Conservation (phyloP, 148 eudicot genomes). For the Linanthus parryae region DNA sequence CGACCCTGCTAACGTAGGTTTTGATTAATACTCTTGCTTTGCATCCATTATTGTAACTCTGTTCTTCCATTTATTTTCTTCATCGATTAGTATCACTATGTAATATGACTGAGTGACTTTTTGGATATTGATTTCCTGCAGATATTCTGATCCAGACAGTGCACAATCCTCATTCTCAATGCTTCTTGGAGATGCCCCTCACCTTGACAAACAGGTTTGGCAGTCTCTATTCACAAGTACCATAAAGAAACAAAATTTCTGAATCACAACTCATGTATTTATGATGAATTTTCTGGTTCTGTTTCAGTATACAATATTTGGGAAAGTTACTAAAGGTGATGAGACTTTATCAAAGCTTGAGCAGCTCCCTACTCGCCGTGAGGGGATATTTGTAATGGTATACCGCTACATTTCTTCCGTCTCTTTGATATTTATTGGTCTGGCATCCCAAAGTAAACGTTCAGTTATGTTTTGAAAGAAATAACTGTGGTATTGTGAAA, state of each 20-base stretch:
- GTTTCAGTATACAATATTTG: constrained; percentile 95
- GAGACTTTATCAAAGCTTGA: constrained; percentile 87
- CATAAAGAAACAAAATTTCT: background rate
- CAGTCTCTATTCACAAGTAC: constrained; percentile 4
- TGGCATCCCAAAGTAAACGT: no score
- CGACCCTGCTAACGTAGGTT: background rate
- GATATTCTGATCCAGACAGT: constrained; percentile 90
- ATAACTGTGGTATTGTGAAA: no score
- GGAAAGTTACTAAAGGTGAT: constrained; percentile 87
- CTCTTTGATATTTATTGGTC: constrained; percentile 2
- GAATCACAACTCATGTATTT: constrained; percentile 5
- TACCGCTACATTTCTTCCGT: constrained; percentile 11
- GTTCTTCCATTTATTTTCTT: background rate
- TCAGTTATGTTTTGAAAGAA: no score
- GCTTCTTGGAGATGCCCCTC: constrained; percentile 96
- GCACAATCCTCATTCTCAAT: constrained; percentile 87
- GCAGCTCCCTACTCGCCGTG: constrained; percentile 77
- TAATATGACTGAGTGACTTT: no score
- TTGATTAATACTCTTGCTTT: background rate
- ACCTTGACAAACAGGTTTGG: constrained; percentile 79
- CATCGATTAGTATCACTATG: background rate
- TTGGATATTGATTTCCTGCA: no score
- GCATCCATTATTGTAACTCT: background rate
- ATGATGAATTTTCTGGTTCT: no score
- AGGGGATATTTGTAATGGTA: constrained; percentile 98